Evolutionary conservation across 1,284 basidiomycete genomes (phyloP), one percentile per base, ranked within the genome.

Genomic region (Schizophyllum commune): DNA sequence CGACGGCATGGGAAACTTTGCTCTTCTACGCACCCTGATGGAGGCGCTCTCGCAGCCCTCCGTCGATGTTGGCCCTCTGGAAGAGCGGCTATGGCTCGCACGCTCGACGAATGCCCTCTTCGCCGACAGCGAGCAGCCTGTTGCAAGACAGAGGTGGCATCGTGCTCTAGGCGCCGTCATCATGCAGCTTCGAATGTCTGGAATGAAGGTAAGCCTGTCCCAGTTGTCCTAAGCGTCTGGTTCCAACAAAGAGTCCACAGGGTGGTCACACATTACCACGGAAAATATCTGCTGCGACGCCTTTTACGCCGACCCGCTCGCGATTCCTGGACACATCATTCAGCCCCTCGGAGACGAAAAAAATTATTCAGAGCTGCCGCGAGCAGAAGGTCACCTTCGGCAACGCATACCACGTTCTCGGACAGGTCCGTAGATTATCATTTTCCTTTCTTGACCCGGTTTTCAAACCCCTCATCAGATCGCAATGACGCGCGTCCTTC

Each of bases 201-300:
- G 68, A 59, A 64, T 73, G 20, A 71, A 65, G 62, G 82, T 80
- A 67, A 60, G 69, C 61, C 47, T 8, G 56, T 33, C 21, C 47
- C 27, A 54, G 13, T 34, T 55, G 59, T 62, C 47, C 33, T 52
- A 51, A 21, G 19, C 20, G 9, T 5, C 33, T 51, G 47, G 17
- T 32, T 19, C 32, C 3, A 22, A 9, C 39, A 32, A 13, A 9
- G 11, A 21, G n/a, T n/a, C n/a, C n/a, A n/a, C n/a, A n/a, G 84
- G 84, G 83, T 5, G 83, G 84, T 0, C 83, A 85, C 61, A 81
- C 80, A 0, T 73, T 86, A 9, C 83, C 83, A 0, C 4, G 80
- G 79, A 0, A 65, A 68, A 6, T 67, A 68, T 58, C 74, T 71
- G 0, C 76, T 77, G 5, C 74, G 82, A 8, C 67, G 64, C 15